Percentiles rank a stretch among this genome's conserved stretches.
Evolutionary conservation across 2,329 filamentous ascomycete species (phyloP).

Genomic region (Nannizziopsis barbatae): DNA sequence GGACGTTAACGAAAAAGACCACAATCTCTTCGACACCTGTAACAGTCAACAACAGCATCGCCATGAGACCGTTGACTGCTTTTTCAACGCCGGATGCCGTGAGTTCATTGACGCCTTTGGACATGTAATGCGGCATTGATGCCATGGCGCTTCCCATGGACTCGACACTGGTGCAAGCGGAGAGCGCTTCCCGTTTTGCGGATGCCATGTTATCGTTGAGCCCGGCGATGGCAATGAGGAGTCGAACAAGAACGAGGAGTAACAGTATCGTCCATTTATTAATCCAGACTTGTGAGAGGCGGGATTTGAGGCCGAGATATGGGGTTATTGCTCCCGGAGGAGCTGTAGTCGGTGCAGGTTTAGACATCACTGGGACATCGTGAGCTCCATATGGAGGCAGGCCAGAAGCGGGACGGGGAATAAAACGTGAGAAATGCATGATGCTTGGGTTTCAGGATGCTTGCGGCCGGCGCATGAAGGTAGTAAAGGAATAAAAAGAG

Average conservation of each 20-base stretch:
- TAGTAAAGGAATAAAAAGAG: not conserved
- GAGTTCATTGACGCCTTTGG: constrained; percentile 75
- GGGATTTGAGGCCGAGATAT: constrained; percentile 79
- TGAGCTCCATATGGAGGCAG: constrained; percentile 34
- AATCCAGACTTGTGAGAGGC: constrained; percentile 92
- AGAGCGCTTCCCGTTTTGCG: constrained; percentile 70
- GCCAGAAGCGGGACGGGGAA: constrained; percentile 7
- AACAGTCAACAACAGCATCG: constrained; percentile 65
- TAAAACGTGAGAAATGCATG: constrained; percentile 28
- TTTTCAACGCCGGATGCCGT: constrained; percentile 69
- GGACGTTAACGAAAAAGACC: constrained; percentile 82
- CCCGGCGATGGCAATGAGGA: constrained; percentile 62
- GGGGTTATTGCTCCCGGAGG: constrained; percentile 66
- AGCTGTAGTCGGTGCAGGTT: constrained; percentile 40
- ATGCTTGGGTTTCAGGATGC: constrained; percentile 5
- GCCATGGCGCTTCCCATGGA: constrained; percentile 90
- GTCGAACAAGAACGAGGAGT: constrained; percentile 68
- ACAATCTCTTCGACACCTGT: constrained; percentile 78
- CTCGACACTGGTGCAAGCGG: constrained; percentile 85
- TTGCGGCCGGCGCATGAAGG: constrained; percentile 11
- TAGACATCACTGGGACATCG: constrained; percentile 31
- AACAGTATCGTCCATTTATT: constrained; percentile 93
- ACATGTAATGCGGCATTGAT: constrained; percentile 94
- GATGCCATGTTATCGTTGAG: constrained; percentile 63
- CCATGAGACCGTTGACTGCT: constrained; percentile 67